A percentile compares a stretch with the other conserved stretches of the same genome.
Evolutionary conservation across 306 rosid species (phyloP).

Genomic region (Trichosanthes cucumerina): DNA sequence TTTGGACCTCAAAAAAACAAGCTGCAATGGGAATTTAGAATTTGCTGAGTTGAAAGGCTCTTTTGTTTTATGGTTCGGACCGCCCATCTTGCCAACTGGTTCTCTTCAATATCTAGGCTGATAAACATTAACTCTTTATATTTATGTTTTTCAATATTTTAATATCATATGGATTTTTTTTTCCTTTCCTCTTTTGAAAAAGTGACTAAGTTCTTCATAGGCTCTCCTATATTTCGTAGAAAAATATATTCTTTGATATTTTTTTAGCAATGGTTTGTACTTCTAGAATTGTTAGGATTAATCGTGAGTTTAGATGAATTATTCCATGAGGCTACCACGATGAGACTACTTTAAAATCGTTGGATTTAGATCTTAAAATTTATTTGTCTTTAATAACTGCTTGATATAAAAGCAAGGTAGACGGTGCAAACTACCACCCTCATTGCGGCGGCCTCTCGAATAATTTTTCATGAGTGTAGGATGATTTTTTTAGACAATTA

Average conservation of each 20-base stretch:
- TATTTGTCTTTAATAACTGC: no score
- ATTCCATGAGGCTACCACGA: no score
- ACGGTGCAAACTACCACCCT: no score
- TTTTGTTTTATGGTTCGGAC: not conserved
- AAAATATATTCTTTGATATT: not conserved
- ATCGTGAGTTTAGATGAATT: not conserved
- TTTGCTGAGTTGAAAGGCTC: not conserved
- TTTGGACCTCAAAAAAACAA: not conserved
- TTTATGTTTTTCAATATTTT: not conserved
- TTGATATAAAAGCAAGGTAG: no score
- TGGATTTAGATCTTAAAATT: no score
- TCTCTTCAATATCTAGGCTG: not conserved
- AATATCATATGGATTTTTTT: not conserved
- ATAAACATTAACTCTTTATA: not conserved
- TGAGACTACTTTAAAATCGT: no score
- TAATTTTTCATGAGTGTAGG: not conserved
- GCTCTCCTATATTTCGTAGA: not conserved
- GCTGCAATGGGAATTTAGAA: not conserved
- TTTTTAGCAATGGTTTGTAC: not conserved
- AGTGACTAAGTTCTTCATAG: not conserved
- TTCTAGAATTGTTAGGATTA: not conserved
- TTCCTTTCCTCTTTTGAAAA: not conserved
- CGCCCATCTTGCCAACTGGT: conserved; percentile 10
- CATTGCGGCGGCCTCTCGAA: no score
- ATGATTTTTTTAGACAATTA: no score